Evolutionary conservation across 345 rosid genomes (phyloP), one percentile per base, ranked within the genome.

Genomic region (Iberis pinnata): DNA sequence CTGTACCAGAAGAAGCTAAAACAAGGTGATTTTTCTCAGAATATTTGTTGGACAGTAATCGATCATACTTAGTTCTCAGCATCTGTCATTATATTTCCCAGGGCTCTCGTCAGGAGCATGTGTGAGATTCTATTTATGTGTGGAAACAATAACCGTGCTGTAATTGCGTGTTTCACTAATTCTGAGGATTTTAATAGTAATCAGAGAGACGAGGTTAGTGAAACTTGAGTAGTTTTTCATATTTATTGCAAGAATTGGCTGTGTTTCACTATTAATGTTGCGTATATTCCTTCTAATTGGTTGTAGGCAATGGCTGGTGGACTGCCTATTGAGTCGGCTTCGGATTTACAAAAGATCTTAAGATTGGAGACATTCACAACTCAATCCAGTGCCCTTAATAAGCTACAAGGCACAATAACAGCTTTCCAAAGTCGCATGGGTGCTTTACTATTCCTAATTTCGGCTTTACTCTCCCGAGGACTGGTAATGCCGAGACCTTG

Each of bases 381-480:
- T 9, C 76, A 76, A 20, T 51, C 76, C 47, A 78, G 70, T 68
- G 82, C 80, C 9, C 63, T 78, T 40, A 80, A 29, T 56, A 76
- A 74, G 72, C 80, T 93, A 32, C 68, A 81, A 68, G 64, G 54
- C 20, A 67, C 73, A 54, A 69, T 93, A 70, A 84, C 92, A 40
- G 70, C 78, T 63, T 88, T 85, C 70, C 85, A 74, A 69, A 88
- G 95, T 67, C 89, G 92, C 38, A 82, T 83, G 99, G 99, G 99
- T 44, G 95, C 95, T 14, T 60, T 88, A 71, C 78, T 88, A 12
- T 88, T 93, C 77, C 95, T 93, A 49, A 77, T 93, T 65, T 93
- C 99, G 38, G 94, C 97, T 12, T 73, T 93, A 53, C 86, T 93
- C 45, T 88, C 99, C 61, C 84, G 92, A 57, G 97, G 90, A 85